Conservation (phyloP, 805 yeast genomes). For the Phaffomyces opuntiae region DNA sequence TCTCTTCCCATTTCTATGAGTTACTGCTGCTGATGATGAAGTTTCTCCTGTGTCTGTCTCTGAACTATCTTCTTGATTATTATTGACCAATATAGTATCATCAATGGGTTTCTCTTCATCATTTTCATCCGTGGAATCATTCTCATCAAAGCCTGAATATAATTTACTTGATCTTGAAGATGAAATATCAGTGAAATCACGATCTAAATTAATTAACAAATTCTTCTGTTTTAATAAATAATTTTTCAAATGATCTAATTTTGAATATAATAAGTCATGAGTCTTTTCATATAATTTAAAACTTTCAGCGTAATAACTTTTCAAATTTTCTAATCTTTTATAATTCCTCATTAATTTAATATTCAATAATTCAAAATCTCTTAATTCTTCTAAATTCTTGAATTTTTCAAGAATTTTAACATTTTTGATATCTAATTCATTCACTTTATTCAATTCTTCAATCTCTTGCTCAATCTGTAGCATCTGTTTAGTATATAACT, state of each 20-base stretch:
- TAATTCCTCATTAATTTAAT: slow-evolving; percentile 21
- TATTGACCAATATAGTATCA: neutral
- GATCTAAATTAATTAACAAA: slow-evolving; percentile 20
- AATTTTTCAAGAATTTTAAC: slow-evolving; percentile 10
- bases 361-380: slow-evolving; percentile 27
- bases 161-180: slow-evolving; percentile 24
- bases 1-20: neutral
- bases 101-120: neutral
- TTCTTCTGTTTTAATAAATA: slow-evolving; percentile 26
- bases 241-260: slow-evolving; percentile 27
- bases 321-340: slow-evolving; percentile 20
- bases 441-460: slow-evolving; percentile 1
- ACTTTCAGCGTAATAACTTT: slow-evolving; percentile 20
- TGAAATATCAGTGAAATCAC: slow-evolving; percentile 24
- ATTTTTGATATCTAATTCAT: slow-evolving; percentile 3
- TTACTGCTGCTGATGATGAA: slow-evolving; percentile 1
- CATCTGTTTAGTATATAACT: slow-evolving; percentile 6
- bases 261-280: slow-evolving; percentile 20
- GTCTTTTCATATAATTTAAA: slow-evolving; percentile 22
- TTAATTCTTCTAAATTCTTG: slow-evolving; percentile 26
- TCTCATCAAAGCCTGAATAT: slow-evolving; percentile 21
- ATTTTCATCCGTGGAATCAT: neutral
- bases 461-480: slow-evolving; percentile 1
- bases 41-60: slow-evolving; percentile 16
- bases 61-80: slow-evolving; percentile 6